Evolutionary conservation across 2,329 filamentous ascomycete genomes (phyloP).

Genomic region (Trichoderma asperellum): DNA sequence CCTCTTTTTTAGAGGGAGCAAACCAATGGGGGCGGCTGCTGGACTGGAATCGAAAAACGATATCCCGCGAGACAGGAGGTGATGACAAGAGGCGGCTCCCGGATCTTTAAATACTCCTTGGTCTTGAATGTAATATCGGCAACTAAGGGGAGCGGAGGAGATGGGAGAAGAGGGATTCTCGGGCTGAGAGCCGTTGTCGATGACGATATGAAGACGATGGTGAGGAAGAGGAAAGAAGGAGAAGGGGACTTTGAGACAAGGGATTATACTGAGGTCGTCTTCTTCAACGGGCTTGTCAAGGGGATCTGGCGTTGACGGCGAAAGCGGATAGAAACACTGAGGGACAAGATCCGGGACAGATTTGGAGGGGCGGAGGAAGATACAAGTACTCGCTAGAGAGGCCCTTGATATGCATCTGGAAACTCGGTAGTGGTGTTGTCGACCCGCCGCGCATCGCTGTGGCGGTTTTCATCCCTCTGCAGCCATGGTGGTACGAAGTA

Average conservation of each 20-base stretch:
- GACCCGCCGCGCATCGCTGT: constrained; percentile 29
- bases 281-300: constrained; percentile 12
- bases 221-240: constrained; percentile 8
- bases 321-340: constrained; percentile 24
- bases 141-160: neutral
- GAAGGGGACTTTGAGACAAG: constrained; percentile 28
- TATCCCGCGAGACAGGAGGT: neutral
- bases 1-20: neutral
- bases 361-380: constrained; percentile 28
- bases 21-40: neutral
- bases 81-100: constrained; percentile 12
- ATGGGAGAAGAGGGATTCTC: neutral
- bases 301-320: constrained; percentile 19
- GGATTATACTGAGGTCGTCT: constrained; percentile 8
- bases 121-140: neutral
- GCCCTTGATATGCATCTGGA: constrained; percentile 27
- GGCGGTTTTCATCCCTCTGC: constrained; percentile 19
- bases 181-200: constrained; percentile 5
- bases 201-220: constrained; percentile 5
- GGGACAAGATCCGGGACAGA: constrained; percentile 26
- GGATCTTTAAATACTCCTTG: neutral
- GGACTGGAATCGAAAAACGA: constrained; percentile 1
- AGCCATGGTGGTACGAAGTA: neutral
- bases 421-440: constrained; percentile 29
- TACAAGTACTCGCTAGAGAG: constrained; percentile 30